These are phyloP conservation scores for Nidula microcarpa DNA, from an alignment of 768 basidiomycete genomes.

Conservation along the genomic window DNA sequence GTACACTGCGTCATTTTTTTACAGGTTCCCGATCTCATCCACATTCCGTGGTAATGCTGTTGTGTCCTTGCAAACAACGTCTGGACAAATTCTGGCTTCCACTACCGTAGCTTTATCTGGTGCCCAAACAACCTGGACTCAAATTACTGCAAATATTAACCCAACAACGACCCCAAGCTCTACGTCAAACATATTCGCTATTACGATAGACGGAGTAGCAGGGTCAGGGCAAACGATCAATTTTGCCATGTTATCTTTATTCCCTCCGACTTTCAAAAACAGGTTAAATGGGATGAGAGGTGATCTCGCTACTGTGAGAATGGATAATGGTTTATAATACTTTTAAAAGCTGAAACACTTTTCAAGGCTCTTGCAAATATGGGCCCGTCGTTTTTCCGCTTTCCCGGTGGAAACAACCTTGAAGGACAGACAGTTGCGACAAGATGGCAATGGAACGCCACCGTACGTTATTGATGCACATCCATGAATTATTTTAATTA, in stretches of 20 bases:
- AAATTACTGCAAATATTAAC: constrained; percentile 37
- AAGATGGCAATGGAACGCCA: constrained; percentile 67
- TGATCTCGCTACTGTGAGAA: constrained; percentile 50
- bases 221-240: constrained; percentile 41
- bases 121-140: constrained; percentile 46
- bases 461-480: constrained; percentile 24
- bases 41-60: constrained; percentile 36
- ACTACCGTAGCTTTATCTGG: constrained; percentile 32
- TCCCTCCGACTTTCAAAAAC: constrained; percentile 66
- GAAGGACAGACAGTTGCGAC: constrained; percentile 54
- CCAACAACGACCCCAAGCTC: constrained; percentile 37
- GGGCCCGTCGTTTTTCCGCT: constrained; percentile 60
- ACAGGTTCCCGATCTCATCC: constrained; percentile 45
- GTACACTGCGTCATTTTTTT: constrained; percentile 61
- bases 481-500: neutral
- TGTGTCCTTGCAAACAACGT: constrained; percentile 41
- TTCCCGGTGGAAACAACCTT: constrained; percentile 68
- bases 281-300: constrained; percentile 58
- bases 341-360: neutral
- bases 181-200: constrained; percentile 46
- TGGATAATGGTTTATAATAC: neutral
- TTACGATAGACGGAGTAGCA: constrained; percentile 43
- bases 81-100: constrained; percentile 40
- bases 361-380: constrained; percentile 48
- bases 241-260: constrained; percentile 61